Evolutionary conservation across 2,329 filamentous ascomycete species (phyloP).

Genomic region (Venturia oleaginea): DNA sequence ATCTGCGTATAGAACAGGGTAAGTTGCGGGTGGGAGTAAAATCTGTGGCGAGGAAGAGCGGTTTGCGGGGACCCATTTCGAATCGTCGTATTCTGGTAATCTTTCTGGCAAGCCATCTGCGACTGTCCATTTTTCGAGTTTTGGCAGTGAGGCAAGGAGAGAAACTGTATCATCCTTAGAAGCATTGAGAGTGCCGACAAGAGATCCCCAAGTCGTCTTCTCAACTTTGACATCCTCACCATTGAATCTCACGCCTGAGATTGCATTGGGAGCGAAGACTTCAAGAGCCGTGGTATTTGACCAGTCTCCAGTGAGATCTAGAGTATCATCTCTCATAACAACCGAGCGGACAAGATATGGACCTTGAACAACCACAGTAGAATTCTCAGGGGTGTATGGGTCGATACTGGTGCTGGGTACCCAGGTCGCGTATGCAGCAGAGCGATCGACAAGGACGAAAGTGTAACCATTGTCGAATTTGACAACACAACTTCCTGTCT

Average conservation of each 20-base stretch:
- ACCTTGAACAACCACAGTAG: slow-evolving; percentile 32
- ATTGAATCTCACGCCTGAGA: slow-evolving; percentile 30
- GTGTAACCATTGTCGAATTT: slow-evolving; percentile 29
- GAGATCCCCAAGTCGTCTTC: neutral
- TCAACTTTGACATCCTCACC: slow-evolving; percentile 23
- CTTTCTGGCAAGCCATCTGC: slow-evolving; percentile 43
- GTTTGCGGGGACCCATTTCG: slow-evolving; percentile 51
- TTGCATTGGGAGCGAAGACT: slow-evolving; percentile 26
- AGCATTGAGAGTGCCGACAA: neutral
- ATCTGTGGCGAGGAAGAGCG: slow-evolving; percentile 29
- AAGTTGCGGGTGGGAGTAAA: slow-evolving; percentile 34
- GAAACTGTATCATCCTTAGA: neutral
- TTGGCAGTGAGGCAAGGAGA: slow-evolving; percentile 57
- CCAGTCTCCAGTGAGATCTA: slow-evolving; percentile 30
- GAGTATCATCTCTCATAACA: slow-evolving; percentile 17
- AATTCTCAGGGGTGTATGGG: slow-evolving; percentile 29
- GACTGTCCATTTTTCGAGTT: slow-evolving; percentile 54
- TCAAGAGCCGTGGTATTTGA: slow-evolving; percentile 27
- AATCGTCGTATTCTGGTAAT: slow-evolving; percentile 44
- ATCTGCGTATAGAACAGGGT: slow-evolving; percentile 53
- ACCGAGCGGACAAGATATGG: slow-evolving; percentile 33
- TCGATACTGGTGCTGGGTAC: slow-evolving; percentile 30
- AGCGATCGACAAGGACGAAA: slow-evolving; percentile 30
- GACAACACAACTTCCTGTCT: slow-evolving; percentile 26
- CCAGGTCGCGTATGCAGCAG: slow-evolving; percentile 31